phyloP scores from a whole-genome alignment of 2,329 filamentous ascomycete genomes.

The Penicillium crustosum region DNA sequence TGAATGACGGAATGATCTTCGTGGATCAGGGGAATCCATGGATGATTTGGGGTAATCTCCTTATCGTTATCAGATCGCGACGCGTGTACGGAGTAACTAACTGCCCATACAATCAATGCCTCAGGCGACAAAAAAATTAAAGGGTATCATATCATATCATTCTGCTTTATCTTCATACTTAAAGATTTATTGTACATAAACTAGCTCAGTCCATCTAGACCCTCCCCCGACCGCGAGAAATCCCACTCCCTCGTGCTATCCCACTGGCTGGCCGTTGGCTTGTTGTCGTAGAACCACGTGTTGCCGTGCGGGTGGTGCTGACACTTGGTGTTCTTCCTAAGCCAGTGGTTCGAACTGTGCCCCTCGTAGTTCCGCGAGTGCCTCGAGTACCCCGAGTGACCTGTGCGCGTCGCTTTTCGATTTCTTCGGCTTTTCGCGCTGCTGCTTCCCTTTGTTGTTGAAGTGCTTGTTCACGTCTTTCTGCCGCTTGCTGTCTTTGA shows the following conservation, averaged over 20 bases:
- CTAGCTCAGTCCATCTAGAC: slow-evolving; percentile 17
- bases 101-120: slow-evolving; percentile 5
- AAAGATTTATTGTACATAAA: slow-evolving; percentile 22
- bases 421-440: slow-evolving; percentile 52
- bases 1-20: background rate
- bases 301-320: slow-evolving; percentile 31
- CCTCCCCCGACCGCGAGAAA: slow-evolving; percentile 37
- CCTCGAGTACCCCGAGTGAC: slow-evolving; percentile 34
- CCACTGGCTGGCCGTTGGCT: slow-evolving; percentile 42
- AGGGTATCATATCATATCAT: slow-evolving; percentile 14
- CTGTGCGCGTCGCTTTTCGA: slow-evolving; percentile 42
- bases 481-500: slow-evolving; percentile 71
- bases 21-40: slow-evolving; percentile 7
- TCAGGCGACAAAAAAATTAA: slow-evolving; percentile 12
- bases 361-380: slow-evolving; percentile 35
- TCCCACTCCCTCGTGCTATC: slow-evolving; percentile 39
- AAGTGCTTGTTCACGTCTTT: slow-evolving; percentile 74
- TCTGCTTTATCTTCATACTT: slow-evolving; percentile 25
- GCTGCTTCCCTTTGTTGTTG: slow-evolving; percentile 74
- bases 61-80: slow-evolving; percentile 19
- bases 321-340: slow-evolving; percentile 40
- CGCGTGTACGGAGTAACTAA: background rate
- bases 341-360: slow-evolving; percentile 36
- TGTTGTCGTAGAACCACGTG: slow-evolving; percentile 33
- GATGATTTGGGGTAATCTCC: slow-evolving; percentile 5